Evolutionary conservation across 192 early-diverging fungal genomes (phyloP).

Genomic region (Dimargaris verticillata): DNA sequence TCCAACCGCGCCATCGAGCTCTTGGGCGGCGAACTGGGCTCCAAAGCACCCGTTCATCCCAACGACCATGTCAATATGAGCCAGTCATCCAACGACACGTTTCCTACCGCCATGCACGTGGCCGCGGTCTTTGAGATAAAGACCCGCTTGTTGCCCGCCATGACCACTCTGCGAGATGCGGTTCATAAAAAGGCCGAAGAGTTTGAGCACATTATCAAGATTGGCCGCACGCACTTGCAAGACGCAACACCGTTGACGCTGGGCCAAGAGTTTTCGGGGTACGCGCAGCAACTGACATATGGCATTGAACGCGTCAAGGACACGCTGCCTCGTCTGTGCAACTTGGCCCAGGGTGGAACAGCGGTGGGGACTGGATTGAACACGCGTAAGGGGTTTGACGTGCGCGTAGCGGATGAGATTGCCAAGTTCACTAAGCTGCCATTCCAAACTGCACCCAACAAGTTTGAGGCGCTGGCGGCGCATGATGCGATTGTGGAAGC

Average conservation of each 20-base stretch:
- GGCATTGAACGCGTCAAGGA: slow-evolving; percentile 76
- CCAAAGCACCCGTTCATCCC: slow-evolving; percentile 91
- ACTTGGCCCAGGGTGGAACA: slow-evolving; percentile 93
- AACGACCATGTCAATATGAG: slow-evolving; percentile 99
- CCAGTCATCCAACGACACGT: slow-evolving; percentile 97
- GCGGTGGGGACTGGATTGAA: slow-evolving; percentile 97
- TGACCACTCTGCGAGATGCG: slow-evolving; percentile 63
- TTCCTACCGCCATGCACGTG: slow-evolving; percentile 99
- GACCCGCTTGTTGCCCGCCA: slow-evolving; percentile 68
- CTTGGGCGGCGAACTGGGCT: slow-evolving; percentile 75
- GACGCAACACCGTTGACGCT: slow-evolving; percentile 96
- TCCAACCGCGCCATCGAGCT: slow-evolving; percentile 97
- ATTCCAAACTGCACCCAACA: slow-evolving; percentile 95
- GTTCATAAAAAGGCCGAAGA: slow-evolving; percentile 59
- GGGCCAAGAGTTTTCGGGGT: slow-evolving; percentile 98
- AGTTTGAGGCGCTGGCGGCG: slow-evolving; percentile 97
- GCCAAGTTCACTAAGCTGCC: slow-evolving; percentile 71
- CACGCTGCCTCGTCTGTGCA: slow-evolving; percentile 68
- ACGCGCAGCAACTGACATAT: slow-evolving; percentile 75
- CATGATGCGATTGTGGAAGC: slow-evolving; percentile 98
- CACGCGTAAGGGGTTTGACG: slow-evolving; percentile 84
- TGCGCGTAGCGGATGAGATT: slow-evolving; percentile 77
- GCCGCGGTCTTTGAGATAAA: slow-evolving; percentile 80
- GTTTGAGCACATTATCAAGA: slow-evolving; percentile 93
- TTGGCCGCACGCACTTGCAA: slow-evolving; percentile 95